Conservation (phyloP, 2,329 filamentous ascomycete species). For the Zymoseptoria passerinii region DNA sequence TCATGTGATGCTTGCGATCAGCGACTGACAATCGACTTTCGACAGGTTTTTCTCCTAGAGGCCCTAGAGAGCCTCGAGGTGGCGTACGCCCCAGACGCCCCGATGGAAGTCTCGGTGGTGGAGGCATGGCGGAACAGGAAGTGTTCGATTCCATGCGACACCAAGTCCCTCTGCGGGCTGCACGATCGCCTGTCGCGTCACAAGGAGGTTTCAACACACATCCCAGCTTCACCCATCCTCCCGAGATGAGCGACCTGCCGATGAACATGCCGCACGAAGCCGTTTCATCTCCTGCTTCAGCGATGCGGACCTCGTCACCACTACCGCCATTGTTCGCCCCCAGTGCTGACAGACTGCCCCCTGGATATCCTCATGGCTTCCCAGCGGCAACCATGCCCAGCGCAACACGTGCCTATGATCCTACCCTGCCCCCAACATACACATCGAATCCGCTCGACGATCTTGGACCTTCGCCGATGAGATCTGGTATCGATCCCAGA, state of each 20-base stretch:
- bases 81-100: constrained; percentile 2
- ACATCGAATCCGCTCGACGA: neutral
- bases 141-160: neutral
- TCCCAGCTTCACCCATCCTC: neutral
- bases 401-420: neutral
- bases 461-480: neutral
- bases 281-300: neutral
- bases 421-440: neutral
- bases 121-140: neutral
- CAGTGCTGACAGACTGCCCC: neutral
- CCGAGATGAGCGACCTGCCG: neutral
- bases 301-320: neutral
- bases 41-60: constrained; percentile 6
- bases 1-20: neutral
- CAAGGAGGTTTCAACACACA: neutral
- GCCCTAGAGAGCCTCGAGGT: constrained; percentile 8
- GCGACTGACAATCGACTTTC: neutral
- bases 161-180: neutral
- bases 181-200: neutral
- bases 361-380: neutral
- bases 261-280: neutral
- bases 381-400: neutral
- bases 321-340: neutral
- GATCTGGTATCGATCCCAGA: neutral
- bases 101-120: neutral